Percentiles rank a stretch among this genome's conserved stretches.
These are phyloP conservation scores for Amesomyces nigricolor DNA, from an alignment of 2,329 filamentous ascomycete genomes.

Conservation along the genomic window DNA sequence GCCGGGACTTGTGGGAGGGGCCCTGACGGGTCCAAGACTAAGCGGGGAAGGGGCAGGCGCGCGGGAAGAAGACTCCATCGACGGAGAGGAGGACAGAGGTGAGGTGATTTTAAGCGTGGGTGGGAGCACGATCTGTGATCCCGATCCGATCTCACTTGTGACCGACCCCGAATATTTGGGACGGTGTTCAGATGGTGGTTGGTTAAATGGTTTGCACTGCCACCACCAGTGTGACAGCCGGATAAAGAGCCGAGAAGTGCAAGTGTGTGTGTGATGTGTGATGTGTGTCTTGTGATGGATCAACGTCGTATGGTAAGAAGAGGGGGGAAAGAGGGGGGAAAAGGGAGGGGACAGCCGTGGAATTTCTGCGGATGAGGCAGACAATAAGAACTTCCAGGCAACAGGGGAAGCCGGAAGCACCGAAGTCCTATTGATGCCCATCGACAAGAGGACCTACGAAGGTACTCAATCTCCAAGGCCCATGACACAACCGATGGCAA, in stretches of 20 bases:
- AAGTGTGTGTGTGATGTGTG: background rate
- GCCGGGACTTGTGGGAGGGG: background rate
- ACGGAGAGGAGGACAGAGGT: background rate
- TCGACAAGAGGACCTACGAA: background rate
- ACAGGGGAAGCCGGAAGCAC: background rate
- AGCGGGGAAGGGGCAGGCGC: conserved; percentile 2
- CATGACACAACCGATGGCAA: conserved; percentile 1
- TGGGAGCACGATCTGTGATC: background rate
- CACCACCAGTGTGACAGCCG: conserved; percentile 15
- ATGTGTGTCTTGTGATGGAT: background rate
- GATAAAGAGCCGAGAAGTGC: background rate
- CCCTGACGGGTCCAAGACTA: conserved; percentile 16
- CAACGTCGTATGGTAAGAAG: background rate
- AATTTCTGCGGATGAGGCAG: background rate
- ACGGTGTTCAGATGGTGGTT: conserved; percentile 1
- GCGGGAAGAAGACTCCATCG: conserved; percentile 11
- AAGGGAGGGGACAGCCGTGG: background rate
- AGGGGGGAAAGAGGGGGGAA: background rate
- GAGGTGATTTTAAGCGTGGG: background rate
- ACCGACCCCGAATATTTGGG: background rate
- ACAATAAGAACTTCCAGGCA: conserved; percentile 6
- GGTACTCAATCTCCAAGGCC: background rate
- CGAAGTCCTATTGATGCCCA: conserved; percentile 1
- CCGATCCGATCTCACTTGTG: background rate
- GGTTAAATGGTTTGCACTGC: conserved; percentile 19